Evolutionary conservation across 805 yeast species (phyloP).

Genomic region (Schizosaccharomyces octosporus): DNA sequence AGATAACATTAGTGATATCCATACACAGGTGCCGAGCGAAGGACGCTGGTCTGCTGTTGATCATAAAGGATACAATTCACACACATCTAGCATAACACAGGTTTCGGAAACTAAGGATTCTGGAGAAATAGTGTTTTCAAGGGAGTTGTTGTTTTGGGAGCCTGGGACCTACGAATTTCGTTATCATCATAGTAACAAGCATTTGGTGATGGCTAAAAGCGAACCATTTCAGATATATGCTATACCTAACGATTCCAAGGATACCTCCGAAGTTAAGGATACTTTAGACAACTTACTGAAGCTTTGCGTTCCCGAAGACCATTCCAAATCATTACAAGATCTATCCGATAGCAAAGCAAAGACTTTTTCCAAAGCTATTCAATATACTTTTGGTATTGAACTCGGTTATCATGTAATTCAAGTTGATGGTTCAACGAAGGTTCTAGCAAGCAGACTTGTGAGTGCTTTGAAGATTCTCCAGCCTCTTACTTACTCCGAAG

Average conservation of each 20-base stretch:
- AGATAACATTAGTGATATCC: slow-evolving; percentile 30
- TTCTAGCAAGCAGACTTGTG: slow-evolving; percentile 11
- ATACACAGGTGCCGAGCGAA: slow-evolving; percentile 34
- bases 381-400: slow-evolving; percentile 12
- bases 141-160: slow-evolving; percentile 31
- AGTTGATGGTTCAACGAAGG: slow-evolving; percentile 16
- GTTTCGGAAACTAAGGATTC: slow-evolving; percentile 7
- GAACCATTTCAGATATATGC: slow-evolving; percentile 35
- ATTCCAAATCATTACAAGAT: slow-evolving; percentile 11
- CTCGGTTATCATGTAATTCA: slow-evolving; percentile 21
- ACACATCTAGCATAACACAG: slow-evolving; percentile 7
- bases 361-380: slow-evolving; percentile 10
- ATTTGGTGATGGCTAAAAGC: slow-evolving; percentile 42
- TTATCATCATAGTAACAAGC: slow-evolving; percentile 41
- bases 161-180: slow-evolving; percentile 53
- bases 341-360: slow-evolving; percentile 7
- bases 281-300: too few relatives aligned
- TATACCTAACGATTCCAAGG: neutral
- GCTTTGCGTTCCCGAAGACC: slow-evolving; percentile 7
- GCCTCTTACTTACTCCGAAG: neutral
- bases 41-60: slow-evolving; percentile 40
- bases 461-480: slow-evolving; percentile 11
- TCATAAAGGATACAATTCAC: slow-evolving; percentile 14
- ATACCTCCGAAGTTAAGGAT: neutral
- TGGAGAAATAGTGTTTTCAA: slow-evolving; percentile 28